Percentiles rank a stretch among this genome's conserved stretches.
Evolutionary conservation across 2,329 filamentous ascomycete genomes (phyloP).

Genomic region (Pseudogymnoascus sp.): DNA sequence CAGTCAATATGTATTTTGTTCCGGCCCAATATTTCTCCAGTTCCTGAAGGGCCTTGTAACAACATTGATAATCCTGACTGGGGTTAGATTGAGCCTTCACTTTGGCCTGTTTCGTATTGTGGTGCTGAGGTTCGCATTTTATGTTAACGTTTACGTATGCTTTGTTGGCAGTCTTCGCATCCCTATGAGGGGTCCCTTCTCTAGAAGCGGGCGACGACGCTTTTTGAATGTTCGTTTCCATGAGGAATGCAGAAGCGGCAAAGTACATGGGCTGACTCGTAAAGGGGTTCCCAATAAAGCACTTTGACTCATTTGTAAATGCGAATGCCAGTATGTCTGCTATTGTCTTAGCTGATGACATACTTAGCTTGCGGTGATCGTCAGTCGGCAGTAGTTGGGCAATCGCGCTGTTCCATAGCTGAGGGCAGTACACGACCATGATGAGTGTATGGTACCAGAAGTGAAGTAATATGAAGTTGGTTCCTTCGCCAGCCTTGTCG

Average conservation of each 20-base stretch:
- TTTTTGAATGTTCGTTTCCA: slow-evolving; percentile 68
- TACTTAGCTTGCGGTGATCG: slow-evolving; percentile 47
- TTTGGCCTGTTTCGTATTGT: slow-evolving; percentile 22
- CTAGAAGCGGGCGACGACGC: slow-evolving; percentile 58
- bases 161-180: slow-evolving; percentile 10
- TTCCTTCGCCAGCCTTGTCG: slow-evolving; percentile 70
- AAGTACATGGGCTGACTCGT: slow-evolving; percentile 89
- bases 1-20: slow-evolving; percentile 77
- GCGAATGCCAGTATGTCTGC: slow-evolving; percentile 83
- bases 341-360: slow-evolving; percentile 66
- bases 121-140: slow-evolving; percentile 21
- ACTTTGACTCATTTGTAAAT: slow-evolving; percentile 76
- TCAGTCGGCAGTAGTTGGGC: slow-evolving; percentile 72
- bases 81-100: slow-evolving; percentile 3
- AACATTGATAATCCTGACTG: slow-evolving; percentile 57
- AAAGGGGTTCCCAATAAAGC: slow-evolving; percentile 81
- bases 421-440: slow-evolving; percentile 77
- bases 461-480: slow-evolving; percentile 78
- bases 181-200: slow-evolving; percentile 32
- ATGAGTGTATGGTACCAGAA: slow-evolving; percentile 86
- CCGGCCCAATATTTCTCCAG: slow-evolving; percentile 83
- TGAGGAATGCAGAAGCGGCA: slow-evolving; percentile 79
- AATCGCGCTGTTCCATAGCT: slow-evolving; percentile 62
- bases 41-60: slow-evolving; percentile 74
- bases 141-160: slow-evolving; percentile 17